Evolutionary conservation across 2,329 filamentous ascomycete species (phyloP), one percentile per base, ranked within the genome.

Genomic region (Ambrosiella beaveri): DNA sequence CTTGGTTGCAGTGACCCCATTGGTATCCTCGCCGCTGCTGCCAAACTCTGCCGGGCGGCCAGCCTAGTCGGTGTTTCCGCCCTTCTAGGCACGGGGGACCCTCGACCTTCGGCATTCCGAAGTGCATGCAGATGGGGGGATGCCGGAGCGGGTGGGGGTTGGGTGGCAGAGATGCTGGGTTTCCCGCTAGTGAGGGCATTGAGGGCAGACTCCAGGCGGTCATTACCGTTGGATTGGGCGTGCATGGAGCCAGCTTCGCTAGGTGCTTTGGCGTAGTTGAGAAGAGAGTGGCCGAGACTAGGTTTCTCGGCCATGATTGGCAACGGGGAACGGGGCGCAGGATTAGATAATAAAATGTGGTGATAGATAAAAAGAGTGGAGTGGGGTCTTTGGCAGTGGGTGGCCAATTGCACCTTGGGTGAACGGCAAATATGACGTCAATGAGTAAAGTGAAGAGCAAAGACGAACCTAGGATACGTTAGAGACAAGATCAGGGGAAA

Each of bases 251-350:
- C 58, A 17, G 54, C 58, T 9, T 56, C 54, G 37, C 58, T 59
- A 11, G 58, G 49, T 27, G 58, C 58, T 39, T 57, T 56, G 40
- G 58, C 58, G 38, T 59, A 59, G 36, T 47, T 59, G 11, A 59
- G 49, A 38, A 59, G 50, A 27, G 58, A 56, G 12, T 45, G 54
- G 38, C 58, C 58, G 6, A 59, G 54, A 19, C 52, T 58, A n/a
- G 27, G 13, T 15, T 59, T 53, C 36, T 59, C 58, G 19, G 50
- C 17, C 57, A 51, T 55, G 38, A 36, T 39, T 17, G 19, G 12
- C 38, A 37, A 17, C 12, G 57, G 45, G n/a, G 37, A 40, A 12
- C n/a, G 9, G 19, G 27, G n/a, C 4, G 47, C 15, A 19, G 17
- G 12, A 36, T 11, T 7, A 51, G 44, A 15, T 41, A 17, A 17